Evolutionary conservation across 345 rosid species (phyloP).

Genomic region (Eutrema heterophyllum): DNA sequence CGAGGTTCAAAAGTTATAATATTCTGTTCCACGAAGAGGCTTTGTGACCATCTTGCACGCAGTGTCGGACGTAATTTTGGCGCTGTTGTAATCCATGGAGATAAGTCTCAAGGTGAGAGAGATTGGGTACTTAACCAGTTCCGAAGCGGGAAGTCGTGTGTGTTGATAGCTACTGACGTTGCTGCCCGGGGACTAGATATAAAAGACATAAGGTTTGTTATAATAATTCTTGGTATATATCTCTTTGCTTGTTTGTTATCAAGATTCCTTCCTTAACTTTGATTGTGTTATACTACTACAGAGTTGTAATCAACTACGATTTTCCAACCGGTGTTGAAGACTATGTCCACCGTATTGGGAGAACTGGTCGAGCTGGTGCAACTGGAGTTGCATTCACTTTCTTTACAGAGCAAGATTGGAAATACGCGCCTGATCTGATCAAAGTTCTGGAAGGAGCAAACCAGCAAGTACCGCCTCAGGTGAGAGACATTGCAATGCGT

Average conservation of each 20-base stretch:
- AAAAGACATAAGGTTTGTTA: slow-evolving; percentile 73
- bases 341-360: slow-evolving; percentile 96
- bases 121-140: slow-evolving; percentile 95
- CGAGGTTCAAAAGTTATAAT: slow-evolving; percentile 86
- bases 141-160: slow-evolving; percentile 68
- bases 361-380: slow-evolving; percentile 99
- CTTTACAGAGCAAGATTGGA: slow-evolving; percentile 90
- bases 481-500: slow-evolving; percentile 80
- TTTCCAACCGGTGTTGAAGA: slow-evolving; percentile 96
- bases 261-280: slow-evolving; percentile 5
- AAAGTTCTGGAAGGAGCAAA: slow-evolving; percentile 91
- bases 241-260: slow-evolving; percentile 1
- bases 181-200: slow-evolving; percentile 98
- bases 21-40: slow-evolving; percentile 86
- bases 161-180: slow-evolving; percentile 96
- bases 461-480: slow-evolving; percentile 82
- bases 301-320: slow-evolving; percentile 93
- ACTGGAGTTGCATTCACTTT: slow-evolving; percentile 92
- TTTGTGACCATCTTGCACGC: slow-evolving; percentile 92
- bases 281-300: slow-evolving; percentile 24
- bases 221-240: not conserved
- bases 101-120: slow-evolving; percentile 95
- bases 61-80: slow-evolving; percentile 78
- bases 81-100: slow-evolving; percentile 89
- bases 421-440: slow-evolving; percentile 73